Evolutionary conservation across 2,329 filamentous ascomycete genomes (phyloP).

Genomic region (Aureobasidium subglaciale): DNA sequence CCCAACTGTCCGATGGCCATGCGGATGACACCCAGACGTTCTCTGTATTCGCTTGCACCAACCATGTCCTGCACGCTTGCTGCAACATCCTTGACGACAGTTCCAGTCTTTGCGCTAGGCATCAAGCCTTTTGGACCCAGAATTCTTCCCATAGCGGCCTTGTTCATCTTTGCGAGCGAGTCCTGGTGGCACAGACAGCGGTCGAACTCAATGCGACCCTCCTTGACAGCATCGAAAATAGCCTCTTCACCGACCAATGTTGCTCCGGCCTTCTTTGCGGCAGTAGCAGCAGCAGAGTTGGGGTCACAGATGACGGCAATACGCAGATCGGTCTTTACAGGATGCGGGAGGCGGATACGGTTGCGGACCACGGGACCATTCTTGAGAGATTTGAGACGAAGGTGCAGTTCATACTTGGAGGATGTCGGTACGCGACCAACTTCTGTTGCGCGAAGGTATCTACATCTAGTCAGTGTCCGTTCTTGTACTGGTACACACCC

Average conservation of each 20-base stretch:
- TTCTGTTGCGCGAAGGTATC: constrained; percentile 86
- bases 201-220: constrained; percentile 79
- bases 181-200: constrained; percentile 78
- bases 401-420: constrained; percentile 80
- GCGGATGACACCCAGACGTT: constrained; percentile 74
- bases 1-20: constrained; percentile 87
- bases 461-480: constrained; percentile 33
- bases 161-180: constrained; percentile 69
- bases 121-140: constrained; percentile 87
- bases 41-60: constrained; percentile 79
- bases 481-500: not conserved
- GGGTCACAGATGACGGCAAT: constrained; percentile 91
- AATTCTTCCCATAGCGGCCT: constrained; percentile 71
- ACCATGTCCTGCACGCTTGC: constrained; percentile 72
- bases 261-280: constrained; percentile 72
- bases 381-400: constrained; percentile 76
- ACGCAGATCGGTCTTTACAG: constrained; percentile 78
- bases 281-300: constrained; percentile 63
- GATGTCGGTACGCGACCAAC: constrained; percentile 68
- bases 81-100: constrained; percentile 74
- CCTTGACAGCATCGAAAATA: constrained; percentile 71
- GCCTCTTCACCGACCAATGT: constrained; percentile 77
- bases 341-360: constrained; percentile 79
- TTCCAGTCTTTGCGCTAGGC: constrained; percentile 82
- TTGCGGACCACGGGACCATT: constrained; percentile 83